Evolutionary conservation across 2,329 filamentous ascomycete species (phyloP).

Genomic region (Aureobasidium uvarum): DNA sequence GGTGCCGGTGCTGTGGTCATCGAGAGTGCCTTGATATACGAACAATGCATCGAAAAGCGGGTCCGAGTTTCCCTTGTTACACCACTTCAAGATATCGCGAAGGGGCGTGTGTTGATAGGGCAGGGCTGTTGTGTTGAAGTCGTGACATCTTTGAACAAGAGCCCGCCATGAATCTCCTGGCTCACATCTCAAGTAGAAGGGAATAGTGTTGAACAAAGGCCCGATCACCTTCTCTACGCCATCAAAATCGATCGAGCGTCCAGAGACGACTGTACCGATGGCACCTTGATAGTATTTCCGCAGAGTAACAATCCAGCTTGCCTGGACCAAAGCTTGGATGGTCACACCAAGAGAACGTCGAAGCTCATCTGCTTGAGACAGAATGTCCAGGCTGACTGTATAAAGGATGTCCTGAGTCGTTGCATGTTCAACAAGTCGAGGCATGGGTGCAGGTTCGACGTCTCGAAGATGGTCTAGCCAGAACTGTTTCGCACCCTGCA

Average conservation of each 20-base stretch:
- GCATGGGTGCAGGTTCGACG: conserved; percentile 38
- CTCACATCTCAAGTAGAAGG: conserved; percentile 58
- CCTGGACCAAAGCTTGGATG: conserved; percentile 74
- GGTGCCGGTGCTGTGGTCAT: background rate
- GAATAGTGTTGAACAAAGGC: conserved; percentile 86
- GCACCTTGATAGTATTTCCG: conserved; percentile 46
- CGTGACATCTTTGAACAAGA: conserved; percentile 64
- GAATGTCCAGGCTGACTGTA: conserved; percentile 39
- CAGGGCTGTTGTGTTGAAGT: conserved; percentile 65
- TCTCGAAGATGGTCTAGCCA: conserved; percentile 61
- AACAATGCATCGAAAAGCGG: conserved; percentile 78
- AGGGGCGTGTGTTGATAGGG: conserved; percentile 77
- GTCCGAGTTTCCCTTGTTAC: conserved; percentile 53
- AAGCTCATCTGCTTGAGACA: conserved; percentile 51
- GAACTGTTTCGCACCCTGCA: conserved; percentile 57
- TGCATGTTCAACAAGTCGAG: conserved; percentile 32
- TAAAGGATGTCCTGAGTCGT: conserved; percentile 30
- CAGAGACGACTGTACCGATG: conserved; percentile 75
- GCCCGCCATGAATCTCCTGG: conserved; percentile 56
- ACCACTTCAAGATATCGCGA: conserved; percentile 78
- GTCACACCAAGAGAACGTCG: conserved; percentile 67
- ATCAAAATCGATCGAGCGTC: conserved; percentile 67
- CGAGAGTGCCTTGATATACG: conserved; percentile 64
- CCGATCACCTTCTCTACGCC: conserved; percentile 68
- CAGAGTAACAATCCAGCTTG: conserved; percentile 64